phyloP scores from a whole-genome alignment of 108 stramenopile genomes.

The Cyclotella sp. region DNA sequence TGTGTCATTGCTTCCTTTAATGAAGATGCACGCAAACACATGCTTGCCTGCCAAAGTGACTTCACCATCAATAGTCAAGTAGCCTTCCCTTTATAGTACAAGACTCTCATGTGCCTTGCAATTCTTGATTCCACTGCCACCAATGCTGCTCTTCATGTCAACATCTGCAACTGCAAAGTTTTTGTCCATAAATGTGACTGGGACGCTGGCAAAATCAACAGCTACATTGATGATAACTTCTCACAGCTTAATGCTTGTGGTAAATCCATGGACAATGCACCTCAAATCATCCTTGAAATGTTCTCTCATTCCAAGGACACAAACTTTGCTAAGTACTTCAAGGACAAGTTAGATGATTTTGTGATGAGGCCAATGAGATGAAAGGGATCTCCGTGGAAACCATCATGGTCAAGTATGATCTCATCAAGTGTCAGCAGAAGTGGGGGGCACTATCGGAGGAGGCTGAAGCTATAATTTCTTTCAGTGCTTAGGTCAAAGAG shows the following conservation, averaged over 20 bases:
- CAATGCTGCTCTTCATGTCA: background rate
- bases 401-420: too few relatives aligned
- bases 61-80: background rate
- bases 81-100: background rate
- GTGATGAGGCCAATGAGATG: too few relatives aligned
- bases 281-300: background rate
- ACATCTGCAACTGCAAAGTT: background rate
- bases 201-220: background rate
- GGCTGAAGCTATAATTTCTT: too few relatives aligned
- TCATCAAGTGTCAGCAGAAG: too few relatives aligned
- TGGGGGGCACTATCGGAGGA: too few relatives aligned
- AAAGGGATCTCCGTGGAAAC: too few relatives aligned
- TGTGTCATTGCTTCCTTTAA: background rate
- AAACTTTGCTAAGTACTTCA: background rate
- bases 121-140: background rate
- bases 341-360: too few relatives aligned
- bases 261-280: background rate
- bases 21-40: background rate
- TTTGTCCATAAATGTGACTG: background rate
- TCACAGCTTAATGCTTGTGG: slow-evolving; percentile 1
- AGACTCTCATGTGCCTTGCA: background rate
- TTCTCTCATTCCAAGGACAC: background rate
- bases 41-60: background rate
- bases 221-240: background rate
- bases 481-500: too few relatives aligned